A percentile compares a stretch with the other conserved stretches of the same genome.
Conservation (phyloP, 208 protist genomes). For the Acanthamoeba quina region DNA sequence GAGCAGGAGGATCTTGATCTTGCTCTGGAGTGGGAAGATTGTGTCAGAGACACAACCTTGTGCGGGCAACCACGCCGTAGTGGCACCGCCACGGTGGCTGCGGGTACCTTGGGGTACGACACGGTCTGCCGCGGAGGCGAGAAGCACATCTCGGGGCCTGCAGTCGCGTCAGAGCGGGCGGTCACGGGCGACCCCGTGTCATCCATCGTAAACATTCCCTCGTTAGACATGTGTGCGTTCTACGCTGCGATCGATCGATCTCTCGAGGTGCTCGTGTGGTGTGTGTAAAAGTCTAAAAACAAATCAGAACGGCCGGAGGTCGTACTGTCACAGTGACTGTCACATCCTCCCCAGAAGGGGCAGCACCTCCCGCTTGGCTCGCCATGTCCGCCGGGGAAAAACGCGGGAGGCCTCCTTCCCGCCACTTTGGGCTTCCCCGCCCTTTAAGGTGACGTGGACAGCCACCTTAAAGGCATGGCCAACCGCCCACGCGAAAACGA, state of each 20-base stretch:
- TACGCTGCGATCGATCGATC: not conserved
- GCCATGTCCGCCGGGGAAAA: not conserved
- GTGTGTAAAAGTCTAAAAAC: not conserved
- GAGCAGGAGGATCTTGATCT: slow-evolving; percentile 92
- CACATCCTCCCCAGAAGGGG: not conserved
- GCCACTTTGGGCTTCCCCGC: not conserved
- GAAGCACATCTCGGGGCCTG: slow-evolving; percentile 7
- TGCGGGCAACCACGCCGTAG: too few relatives aligned
- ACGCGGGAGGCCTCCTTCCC: not conserved
- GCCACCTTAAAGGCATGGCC: not conserved
- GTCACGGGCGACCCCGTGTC: slow-evolving; percentile 10
- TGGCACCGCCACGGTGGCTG: not conserved
- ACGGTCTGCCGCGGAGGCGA: slow-evolving; percentile 11
- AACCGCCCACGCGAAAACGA: too few relatives aligned
- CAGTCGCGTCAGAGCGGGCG: too few relatives aligned
- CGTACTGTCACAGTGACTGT: not conserved
- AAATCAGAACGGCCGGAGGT: not conserved
- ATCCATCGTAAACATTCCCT: slow-evolving; percentile 42
- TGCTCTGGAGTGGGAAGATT: slow-evolving; percentile 79
- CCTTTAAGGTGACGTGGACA: not conserved
- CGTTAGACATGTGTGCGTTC: not conserved
- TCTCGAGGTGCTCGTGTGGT: not conserved
- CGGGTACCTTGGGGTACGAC: slow-evolving; percentile 82
- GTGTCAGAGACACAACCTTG: too few relatives aligned
- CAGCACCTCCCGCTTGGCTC: too few relatives aligned